Conservation (phyloP, 768 basidiomycete genomes). For the Leccinum variicolor region DNA sequence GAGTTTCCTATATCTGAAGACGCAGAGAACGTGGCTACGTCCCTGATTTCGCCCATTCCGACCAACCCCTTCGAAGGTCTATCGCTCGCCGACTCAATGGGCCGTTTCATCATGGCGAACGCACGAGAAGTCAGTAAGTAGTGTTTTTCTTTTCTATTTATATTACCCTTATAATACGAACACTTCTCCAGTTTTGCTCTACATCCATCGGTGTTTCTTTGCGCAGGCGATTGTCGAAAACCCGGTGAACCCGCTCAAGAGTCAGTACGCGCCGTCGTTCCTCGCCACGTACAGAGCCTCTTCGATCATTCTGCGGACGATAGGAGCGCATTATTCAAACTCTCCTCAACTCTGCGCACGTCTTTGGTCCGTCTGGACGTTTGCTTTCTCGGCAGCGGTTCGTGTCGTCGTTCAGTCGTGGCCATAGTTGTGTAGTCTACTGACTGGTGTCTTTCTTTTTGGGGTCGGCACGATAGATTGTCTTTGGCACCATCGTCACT, state of each 20-base stretch:
- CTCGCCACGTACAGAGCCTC: slow-evolving; percentile 59
- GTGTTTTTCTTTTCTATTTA: not conserved
- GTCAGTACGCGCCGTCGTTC: slow-evolving; percentile 61
- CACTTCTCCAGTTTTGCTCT: slow-evolving; percentile 46
- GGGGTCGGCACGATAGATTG: slow-evolving; percentile 42
- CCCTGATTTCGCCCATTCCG: slow-evolving; percentile 26
- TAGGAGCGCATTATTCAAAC: slow-evolving; percentile 44
- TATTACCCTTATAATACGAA: not conserved
- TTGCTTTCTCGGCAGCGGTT: slow-evolving; percentile 53
- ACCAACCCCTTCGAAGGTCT: slow-evolving; percentile 11
- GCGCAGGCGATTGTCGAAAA: slow-evolving; percentile 69
- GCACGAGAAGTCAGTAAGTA: slow-evolving; percentile 36
- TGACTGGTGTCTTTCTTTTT: not conserved
- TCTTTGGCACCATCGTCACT: slow-evolving; percentile 78
- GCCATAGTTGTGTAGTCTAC: not conserved
- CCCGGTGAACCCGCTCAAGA: slow-evolving; percentile 63
- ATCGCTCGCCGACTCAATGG: slow-evolving; percentile 32
- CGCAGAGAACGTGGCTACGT: slow-evolving; percentile 36
- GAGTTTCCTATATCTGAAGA: slow-evolving; percentile 57
- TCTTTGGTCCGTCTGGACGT: slow-evolving; percentile 65
- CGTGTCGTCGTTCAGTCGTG: slow-evolving; percentile 8
- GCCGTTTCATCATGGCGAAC: slow-evolving; percentile 36
- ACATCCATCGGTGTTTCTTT: slow-evolving; percentile 67
- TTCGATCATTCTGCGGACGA: slow-evolving; percentile 51
- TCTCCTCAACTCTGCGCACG: slow-evolving; percentile 48